Evolutionary conservation across 2,329 filamentous ascomycete species (phyloP), one percentile per base, ranked within the genome.

Genomic region (Tetracladium maxilliforme): DNA sequence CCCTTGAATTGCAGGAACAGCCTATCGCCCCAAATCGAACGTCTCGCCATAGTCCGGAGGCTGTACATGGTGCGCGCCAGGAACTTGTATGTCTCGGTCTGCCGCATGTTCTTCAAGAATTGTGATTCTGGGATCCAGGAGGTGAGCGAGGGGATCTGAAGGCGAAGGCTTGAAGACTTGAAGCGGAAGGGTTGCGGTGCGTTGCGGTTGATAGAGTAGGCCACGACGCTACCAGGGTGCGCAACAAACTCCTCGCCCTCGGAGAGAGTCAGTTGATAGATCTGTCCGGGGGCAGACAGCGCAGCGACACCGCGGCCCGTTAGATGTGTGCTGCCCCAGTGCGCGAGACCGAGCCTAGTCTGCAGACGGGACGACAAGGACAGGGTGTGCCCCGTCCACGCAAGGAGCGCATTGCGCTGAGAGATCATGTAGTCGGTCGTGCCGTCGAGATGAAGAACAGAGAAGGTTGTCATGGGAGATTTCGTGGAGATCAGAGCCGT

Each of bases 401-500:
- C 90, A n/a, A 95, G 62, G 26, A 98, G 61, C 2, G 84, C 84
- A 36, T 81, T 77, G 33, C 82, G 69, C 47, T 95, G 86, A 6
- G 82, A 69, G 7, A 98, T 60, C 61, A 93, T 81, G 87, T 90
- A 98, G 54, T 98, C 90, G 30, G 84, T 75, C 5, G 84, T 83
- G 30, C 90, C 90, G 56, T 98, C 84, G 25, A 98, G 69, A 45
- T 87, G 79, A 14, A 98, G 64, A 6, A 92, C 71, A 9, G 80
- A 74, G 39, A 98, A 86, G 6, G 84, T 86, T 1, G 86, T 90
- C 26, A 77, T 73, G 5, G 82, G 72, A 5, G 83, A 83, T 47
- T 84, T 90, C 14, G 87, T 84, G 16, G 81, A 80, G 39, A 98
- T 78, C 34, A 98, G 59, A 16, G 84, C 84, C 21, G 80, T 92